These are phyloP conservation scores for Wickerhamomyces ciferrii DNA, from an alignment of 805 yeast species.

Conservation along the genomic window DNA sequence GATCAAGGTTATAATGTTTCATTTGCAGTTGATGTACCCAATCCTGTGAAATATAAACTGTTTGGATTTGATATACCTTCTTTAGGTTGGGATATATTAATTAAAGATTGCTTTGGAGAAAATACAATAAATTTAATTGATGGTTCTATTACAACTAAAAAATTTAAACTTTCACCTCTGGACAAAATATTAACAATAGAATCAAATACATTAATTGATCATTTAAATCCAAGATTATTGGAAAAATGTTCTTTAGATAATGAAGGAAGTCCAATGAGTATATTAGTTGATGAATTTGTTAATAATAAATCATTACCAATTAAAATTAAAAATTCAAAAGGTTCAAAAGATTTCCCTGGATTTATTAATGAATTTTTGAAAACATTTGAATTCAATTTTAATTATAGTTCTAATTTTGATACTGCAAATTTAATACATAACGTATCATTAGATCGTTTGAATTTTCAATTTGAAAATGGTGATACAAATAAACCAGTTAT, in stretches of 20 bases:
- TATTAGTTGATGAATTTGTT: constrained; percentile 8
- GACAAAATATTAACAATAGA: constrained; percentile 8
- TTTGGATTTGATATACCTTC: constrained; percentile 26
- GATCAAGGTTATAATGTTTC: constrained; percentile 19
- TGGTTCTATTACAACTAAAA: constrained; percentile 3
- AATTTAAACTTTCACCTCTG: constrained; percentile 11
- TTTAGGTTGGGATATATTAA: constrained; percentile 29
- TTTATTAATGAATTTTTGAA: constrained; percentile 16
- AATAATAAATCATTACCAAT: constrained; percentile 15
- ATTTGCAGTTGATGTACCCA: constrained; percentile 15
- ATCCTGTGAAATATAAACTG: constrained; percentile 15
- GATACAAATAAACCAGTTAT: constrained; percentile 28
- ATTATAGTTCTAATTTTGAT: constrained; percentile 10
- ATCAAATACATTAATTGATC: constrained; percentile 5
- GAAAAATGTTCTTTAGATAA: constrained; percentile 4
- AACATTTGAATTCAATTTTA: constrained; percentile 9
- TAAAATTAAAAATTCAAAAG: constrained; percentile 13
- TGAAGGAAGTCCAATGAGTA: constrained; percentile 11
- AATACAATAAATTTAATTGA: constrained; percentile 25
- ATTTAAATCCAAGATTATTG: constrained; percentile 2
- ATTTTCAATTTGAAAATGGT: constrained; percentile 27
- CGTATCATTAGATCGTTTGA: constrained; percentile 31
- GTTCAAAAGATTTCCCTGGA: constrained; percentile 13
- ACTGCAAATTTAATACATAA: constrained; percentile 24
- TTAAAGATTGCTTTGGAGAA: constrained; percentile 30